A percentile compares a stretch with the other conserved stretches of the same genome.
phyloP scores from a whole-genome alignment of 345 rosid genomes.

The Citrus unshiu region DNA sequence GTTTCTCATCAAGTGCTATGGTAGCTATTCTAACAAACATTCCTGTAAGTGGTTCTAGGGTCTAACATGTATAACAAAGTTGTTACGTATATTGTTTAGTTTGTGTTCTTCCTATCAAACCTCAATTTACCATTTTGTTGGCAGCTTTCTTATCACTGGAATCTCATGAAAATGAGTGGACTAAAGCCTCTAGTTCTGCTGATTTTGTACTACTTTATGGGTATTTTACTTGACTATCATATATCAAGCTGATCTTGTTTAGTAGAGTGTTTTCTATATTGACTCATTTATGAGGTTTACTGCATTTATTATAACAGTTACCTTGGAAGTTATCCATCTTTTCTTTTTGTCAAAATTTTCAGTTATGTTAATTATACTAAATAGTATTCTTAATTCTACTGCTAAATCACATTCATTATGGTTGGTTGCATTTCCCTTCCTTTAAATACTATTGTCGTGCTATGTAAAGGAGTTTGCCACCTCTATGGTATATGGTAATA shows the following conservation, averaged over 20 bases:
- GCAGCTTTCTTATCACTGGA: slow-evolving; percentile 36
- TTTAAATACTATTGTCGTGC: not conserved
- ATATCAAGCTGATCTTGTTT: not conserved
- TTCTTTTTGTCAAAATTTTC: not conserved
- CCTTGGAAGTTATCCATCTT: not conserved
- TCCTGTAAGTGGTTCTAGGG: slow-evolving; percentile 27
- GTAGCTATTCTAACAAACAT: slow-evolving; percentile 29
- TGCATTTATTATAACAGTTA: too few species aligned
- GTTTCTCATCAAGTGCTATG: slow-evolving; percentile 34
- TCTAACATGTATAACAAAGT: not conserved
- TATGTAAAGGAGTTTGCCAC: not conserved
- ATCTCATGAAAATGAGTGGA: slow-evolving; percentile 20
- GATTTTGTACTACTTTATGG: slow-evolving; percentile 33
- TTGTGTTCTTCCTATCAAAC: not conserved
- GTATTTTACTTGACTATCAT: slow-evolving; percentile 15
- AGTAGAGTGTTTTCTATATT: not conserved
- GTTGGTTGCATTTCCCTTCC: not conserved
- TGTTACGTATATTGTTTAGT: not conserved
- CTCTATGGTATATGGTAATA: not conserved
- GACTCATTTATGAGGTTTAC: not conserved
- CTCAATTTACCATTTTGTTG: not conserved
- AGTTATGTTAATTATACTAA: not conserved
- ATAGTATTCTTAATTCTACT: not conserved
- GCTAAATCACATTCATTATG: not conserved
- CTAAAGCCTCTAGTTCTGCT: slow-evolving; percentile 17